Percentiles rank a stretch among this genome's conserved stretches.
phyloP scores from a whole-genome alignment of 2,329 filamentous ascomycete genomes.

The Verticillium nonalfalfae region DNA sequence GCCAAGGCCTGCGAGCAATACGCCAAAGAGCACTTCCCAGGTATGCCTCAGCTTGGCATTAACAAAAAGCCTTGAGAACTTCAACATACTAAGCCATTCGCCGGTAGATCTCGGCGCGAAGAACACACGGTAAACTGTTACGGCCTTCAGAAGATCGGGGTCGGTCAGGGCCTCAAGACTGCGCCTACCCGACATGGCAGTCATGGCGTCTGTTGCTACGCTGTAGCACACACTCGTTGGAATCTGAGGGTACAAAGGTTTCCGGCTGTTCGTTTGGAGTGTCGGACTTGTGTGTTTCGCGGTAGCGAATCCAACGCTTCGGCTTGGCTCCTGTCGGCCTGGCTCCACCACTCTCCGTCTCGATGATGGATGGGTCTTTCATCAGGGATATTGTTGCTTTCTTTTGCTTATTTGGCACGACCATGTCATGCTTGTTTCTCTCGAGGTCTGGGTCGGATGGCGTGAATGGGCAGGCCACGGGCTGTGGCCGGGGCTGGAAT shows the following conservation, averaged over 20 bases:
- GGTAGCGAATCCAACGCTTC: background rate
- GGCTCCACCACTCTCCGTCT: background rate
- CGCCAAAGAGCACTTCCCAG: slow-evolving; percentile 88
- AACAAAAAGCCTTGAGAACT: background rate
- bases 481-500: background rate
- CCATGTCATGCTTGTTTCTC: background rate
- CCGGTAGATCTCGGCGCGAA: background rate
- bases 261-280: background rate
- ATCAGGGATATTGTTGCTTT: background rate
- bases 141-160: background rate
- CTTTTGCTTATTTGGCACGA: background rate
- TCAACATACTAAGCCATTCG: background rate
- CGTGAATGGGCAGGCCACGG: background rate
- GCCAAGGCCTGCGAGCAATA: slow-evolving; percentile 83
- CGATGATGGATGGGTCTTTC: background rate
- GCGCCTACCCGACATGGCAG: background rate
- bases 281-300: background rate
- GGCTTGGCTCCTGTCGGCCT: background rate
- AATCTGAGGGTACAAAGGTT: background rate
- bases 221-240: background rate
- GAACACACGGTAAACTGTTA: background rate
- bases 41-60: slow-evolving; percentile 17
- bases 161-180: too few species aligned
- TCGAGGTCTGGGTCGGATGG: background rate
- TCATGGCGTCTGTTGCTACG: background rate